Evolutionary conservation across 768 basidiomycete species (phyloP), one percentile per base, ranked within the genome.

Genomic region (Mycena filopes): DNA sequence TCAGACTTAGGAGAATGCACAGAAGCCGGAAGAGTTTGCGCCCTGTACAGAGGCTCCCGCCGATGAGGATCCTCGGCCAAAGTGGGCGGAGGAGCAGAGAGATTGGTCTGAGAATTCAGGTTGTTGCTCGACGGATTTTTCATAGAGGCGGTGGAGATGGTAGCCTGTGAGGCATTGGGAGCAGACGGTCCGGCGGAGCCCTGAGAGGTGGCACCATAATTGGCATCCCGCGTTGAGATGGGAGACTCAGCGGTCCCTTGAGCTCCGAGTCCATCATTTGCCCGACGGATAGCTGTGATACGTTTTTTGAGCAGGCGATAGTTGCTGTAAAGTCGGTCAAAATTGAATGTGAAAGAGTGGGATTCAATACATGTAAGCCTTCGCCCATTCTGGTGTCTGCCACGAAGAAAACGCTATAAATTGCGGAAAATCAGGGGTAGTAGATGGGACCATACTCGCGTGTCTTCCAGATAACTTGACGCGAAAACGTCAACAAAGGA

Each of bases 361-460:
- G 26, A 23, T 21, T 6, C 25, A n/a, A 74, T 80, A 86, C 89
- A 90, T 89, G 72, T 91, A 89, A 1, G 86, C 88, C 68, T 81
- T 85, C 68, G 87, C 87, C 89, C 89, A 94, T 76, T 93, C 92
- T 2, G 90, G 87, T 31, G 84, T 87, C 92, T 93, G 60, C 60
- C 59, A 31, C 26, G 23, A 36, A 29, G 58, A 41, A 38, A 45
- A 25, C 41, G n/a, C 5, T n/a, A 9, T 53, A 13, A 33, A 29
- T 55, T 41, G 31, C 31, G 1, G 41, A 29, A 41, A 26, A 33
- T 40, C 15, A 49, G 38, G 28, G 21, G 48, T 23, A 41, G 38
- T 11, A 36, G 33, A 21, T 23, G 50, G 43, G 13, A 23, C 56
- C 73, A 48, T 65, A 86, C 91, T 82, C 90, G 89, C 1, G 86